phyloP scores from a whole-genome alignment of 179 eudicot genomes.

The Silene coronaria region DNA sequence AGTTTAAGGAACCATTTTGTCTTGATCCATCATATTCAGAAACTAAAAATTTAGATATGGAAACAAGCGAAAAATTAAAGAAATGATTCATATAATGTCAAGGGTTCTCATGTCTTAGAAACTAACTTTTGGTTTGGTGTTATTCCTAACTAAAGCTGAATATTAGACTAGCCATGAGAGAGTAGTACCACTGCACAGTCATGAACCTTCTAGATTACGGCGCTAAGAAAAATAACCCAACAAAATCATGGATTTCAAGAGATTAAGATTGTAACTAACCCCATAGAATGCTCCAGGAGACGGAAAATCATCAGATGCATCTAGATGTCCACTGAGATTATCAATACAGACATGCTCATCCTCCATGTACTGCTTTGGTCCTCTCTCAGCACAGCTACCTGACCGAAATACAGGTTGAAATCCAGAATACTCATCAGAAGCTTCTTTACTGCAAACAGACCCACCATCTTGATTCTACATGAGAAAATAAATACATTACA shows the following conservation, averaged over 20 bases:
- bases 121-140: too few relatives aligned
- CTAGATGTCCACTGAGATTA: constrained; percentile 48
- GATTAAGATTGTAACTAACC: constrained; percentile 35
- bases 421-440: constrained; percentile 39
- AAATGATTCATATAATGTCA: too few relatives aligned
- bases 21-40: too few relatives aligned
- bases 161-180: too few relatives aligned
- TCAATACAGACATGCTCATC: constrained; percentile 83
- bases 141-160: too few relatives aligned
- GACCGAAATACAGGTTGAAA: constrained; percentile 63
- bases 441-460: constrained; percentile 34
- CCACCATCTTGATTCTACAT: constrained; percentile 47
- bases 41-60: too few relatives aligned
- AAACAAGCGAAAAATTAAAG: too few relatives aligned
- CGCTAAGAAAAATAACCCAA: neutral
- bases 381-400: constrained; percentile 90
- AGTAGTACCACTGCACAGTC: neutral
- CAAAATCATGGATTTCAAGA: neutral
- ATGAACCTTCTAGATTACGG: neutral
- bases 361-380: constrained; percentile 83
- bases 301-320: constrained; percentile 40
- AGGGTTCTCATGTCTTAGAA: too few relatives aligned
- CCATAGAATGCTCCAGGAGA: constrained; percentile 84
- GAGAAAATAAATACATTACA: constrained; percentile 3
- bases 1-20: too few relatives aligned